Evolutionary conservation across 805 yeast genomes (phyloP).

Genomic region (Yamadazyma scolyti): DNA sequence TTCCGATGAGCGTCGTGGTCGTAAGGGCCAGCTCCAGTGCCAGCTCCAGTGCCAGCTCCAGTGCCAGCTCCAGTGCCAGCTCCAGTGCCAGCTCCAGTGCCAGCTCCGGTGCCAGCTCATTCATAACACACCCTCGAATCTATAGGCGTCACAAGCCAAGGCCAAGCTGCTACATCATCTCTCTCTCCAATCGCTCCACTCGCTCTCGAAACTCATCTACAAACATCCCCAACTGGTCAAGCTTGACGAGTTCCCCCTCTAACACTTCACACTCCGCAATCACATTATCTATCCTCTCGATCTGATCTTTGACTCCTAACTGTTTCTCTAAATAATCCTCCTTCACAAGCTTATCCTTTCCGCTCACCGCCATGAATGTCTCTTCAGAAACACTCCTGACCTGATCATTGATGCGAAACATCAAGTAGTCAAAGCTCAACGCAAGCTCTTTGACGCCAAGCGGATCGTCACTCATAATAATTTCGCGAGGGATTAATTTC

Average conservation of each 20-base stretch:
- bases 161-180: constrained; percentile 10
- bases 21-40: too few species aligned
- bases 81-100: too few species aligned
- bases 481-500: background rate
- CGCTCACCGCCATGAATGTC: constrained; percentile 26
- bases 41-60: too few species aligned
- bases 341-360: constrained; percentile 27
- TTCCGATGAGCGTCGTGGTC: too few species aligned
- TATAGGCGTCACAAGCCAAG: too few species aligned
- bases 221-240: constrained; percentile 45
- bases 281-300: constrained; percentile 36
- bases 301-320: constrained; percentile 33
- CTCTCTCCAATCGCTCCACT: constrained; percentile 28
- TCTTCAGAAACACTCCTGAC: constrained; percentile 44
- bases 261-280: constrained; percentile 45
- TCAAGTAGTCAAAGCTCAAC: constrained; percentile 59
- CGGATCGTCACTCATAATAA: constrained; percentile 46
- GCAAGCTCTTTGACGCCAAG: constrained; percentile 58
- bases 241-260: constrained; percentile 49
- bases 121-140: too few species aligned
- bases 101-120: too few species aligned
- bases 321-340: constrained; percentile 20
- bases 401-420: constrained; percentile 58
- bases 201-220: constrained; percentile 40
- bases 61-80: too few species aligned